These are phyloP conservation scores for Botrytis fragariae DNA, from an alignment of 2,329 filamentous ascomycete genomes.

Conservation along the genomic window DNA sequence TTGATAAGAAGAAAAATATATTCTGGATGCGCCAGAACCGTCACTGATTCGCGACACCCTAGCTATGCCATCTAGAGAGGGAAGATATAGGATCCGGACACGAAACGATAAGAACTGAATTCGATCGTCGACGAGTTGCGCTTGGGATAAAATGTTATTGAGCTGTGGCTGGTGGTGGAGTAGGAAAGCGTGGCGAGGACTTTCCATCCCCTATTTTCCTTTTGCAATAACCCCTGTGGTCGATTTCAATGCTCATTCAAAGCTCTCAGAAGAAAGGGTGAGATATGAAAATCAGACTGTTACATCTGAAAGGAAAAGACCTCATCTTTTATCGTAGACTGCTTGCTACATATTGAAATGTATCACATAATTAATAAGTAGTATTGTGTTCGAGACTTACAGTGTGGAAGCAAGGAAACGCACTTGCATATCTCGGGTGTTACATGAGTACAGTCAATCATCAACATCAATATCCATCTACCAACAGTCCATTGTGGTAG, in stretches of 20 bases:
- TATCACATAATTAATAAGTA: no score
- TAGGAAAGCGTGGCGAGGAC: not conserved
- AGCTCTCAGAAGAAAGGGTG: not conserved
- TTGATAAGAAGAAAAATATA: not conserved
- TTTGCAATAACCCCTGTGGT: not conserved
- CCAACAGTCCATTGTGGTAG: not conserved
- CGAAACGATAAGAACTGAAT: not conserved
- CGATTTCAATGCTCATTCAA: no score
- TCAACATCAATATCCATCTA: not conserved
- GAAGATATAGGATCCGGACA: not conserved
- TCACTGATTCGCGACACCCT: not conserved
- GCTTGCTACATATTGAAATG: not conserved
- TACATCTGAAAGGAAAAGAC: not conserved
- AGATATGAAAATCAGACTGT: not conserved
- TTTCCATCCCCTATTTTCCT: not conserved
- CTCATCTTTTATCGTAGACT: not conserved
- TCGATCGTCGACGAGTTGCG: not conserved
- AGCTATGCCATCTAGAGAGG: not conserved
- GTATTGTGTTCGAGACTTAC: not conserved
- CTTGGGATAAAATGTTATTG: not conserved
- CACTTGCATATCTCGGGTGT: not conserved
- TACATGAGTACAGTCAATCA: rapidly evolving
- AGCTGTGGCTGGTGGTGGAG: no score
- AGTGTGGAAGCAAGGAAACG: not conserved
- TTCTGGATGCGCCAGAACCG: not conserved